Conservation (phyloP, 2,329 filamentous ascomycete genomes). For the Monilinia aucupariae region DNA sequence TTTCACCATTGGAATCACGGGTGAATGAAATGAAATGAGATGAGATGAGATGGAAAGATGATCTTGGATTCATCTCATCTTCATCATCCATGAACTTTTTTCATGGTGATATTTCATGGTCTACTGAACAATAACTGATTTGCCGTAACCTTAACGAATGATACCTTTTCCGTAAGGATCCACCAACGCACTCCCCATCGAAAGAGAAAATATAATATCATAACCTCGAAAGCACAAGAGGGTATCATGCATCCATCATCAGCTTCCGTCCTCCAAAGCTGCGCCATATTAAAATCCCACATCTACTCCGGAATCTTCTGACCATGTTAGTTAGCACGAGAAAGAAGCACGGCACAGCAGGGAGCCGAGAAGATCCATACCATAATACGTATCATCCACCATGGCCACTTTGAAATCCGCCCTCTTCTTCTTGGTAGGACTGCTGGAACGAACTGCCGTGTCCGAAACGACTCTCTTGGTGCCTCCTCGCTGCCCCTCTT, state of each 20-base stretch:
- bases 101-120: background rate
- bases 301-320: background rate
- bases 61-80: background rate
- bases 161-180: background rate
- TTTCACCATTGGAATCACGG: too few relatives aligned
- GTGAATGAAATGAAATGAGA: too few relatives aligned
- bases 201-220: too few relatives aligned
- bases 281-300: background rate
- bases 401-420: background rate
- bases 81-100: background rate
- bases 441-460: background rate
- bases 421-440: conserved; percentile 8
- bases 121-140: too few relatives aligned
- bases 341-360: background rate
- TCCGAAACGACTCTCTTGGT: conserved; percentile 4
- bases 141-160: too few relatives aligned
- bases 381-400: background rate
- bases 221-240: too few relatives aligned
- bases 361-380: background rate
- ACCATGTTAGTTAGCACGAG: background rate
- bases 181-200: background rate
- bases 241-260: too few relatives aligned
- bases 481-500: background rate
- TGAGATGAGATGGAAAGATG: background rate
- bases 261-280: too few relatives aligned